These are phyloP conservation scores for Canavalia ensiformis DNA, from an alignment of 306 rosid species.

Conservation along the genomic window DNA sequence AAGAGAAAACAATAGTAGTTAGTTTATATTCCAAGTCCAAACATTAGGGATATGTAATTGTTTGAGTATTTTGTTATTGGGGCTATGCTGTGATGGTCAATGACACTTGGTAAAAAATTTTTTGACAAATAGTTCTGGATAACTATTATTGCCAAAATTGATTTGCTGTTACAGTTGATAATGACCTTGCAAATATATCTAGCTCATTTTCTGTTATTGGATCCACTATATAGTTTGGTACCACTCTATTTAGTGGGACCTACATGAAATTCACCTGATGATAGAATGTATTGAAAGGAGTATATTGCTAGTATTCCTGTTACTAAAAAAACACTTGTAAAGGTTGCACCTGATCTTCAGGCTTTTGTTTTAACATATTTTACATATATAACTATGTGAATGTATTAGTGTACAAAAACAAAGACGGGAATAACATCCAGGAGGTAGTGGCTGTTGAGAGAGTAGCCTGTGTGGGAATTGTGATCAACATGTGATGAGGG, in stretches of 20 bases:
- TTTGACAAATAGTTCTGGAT: background rate
- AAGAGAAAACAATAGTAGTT: background rate
- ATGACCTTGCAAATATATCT: conserved; percentile 8
- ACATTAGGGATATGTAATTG: conserved; percentile 5
- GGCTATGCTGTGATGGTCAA: conserved; percentile 14
- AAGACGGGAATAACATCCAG: background rate
- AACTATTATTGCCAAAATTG: conserved; percentile 5
- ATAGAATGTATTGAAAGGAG: background rate
- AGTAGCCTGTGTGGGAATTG: conserved; percentile 1
- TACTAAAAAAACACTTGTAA: background rate
- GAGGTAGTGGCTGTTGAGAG: conserved; percentile 19
- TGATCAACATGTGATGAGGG: background rate
- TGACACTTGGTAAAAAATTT: background rate
- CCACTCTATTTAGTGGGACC: background rate
- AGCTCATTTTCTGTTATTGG: background rate
- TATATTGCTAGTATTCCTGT: background rate
- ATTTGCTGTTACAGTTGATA: conserved; percentile 11
- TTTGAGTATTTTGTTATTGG: conserved; percentile 3
- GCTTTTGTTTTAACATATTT: background rate
- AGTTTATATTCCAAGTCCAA: conserved; percentile 34
- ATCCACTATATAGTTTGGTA: background rate
- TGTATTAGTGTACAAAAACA: background rate
- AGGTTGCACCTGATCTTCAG: background rate
- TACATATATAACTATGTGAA: conserved; percentile 16
- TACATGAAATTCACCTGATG: conserved; percentile 4